These are phyloP conservation scores for Stachybotrys chlorohalonatus DNA, from an alignment of 2,329 filamentous ascomycete species.

Conservation along the genomic window DNA sequence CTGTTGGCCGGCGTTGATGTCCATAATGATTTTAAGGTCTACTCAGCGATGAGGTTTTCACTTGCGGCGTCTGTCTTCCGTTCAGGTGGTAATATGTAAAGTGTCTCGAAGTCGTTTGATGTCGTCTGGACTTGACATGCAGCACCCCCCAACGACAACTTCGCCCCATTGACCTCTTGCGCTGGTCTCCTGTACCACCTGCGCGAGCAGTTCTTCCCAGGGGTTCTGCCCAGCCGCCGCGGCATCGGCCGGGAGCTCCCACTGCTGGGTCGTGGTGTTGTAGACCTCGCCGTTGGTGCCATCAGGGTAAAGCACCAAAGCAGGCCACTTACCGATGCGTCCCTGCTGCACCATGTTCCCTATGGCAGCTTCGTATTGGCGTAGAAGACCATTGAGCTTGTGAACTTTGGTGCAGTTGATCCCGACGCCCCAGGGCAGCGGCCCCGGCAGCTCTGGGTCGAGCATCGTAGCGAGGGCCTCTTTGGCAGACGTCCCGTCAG, in stretches of 20 bases:
- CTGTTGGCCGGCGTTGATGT: neutral
- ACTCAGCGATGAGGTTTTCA: neutral
- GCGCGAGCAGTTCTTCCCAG: constrained; percentile 37
- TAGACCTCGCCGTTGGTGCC: constrained; percentile 61
- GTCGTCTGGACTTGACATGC: constrained; percentile 33
- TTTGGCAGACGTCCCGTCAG: constrained; percentile 41
- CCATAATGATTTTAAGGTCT: neutral
- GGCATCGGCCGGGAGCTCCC: constrained; percentile 35
- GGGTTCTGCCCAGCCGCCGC: constrained; percentile 13
- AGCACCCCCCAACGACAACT: constrained; percentile 45
- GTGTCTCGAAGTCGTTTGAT: constrained; percentile 19
- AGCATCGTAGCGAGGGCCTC: constrained; percentile 28
- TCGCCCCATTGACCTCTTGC: constrained; percentile 29
- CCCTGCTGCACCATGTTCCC: constrained; percentile 23
- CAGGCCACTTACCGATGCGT: constrained; percentile 32
- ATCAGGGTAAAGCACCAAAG: constrained; percentile 57
- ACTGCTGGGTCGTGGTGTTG: constrained; percentile 52
- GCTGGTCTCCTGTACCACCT: constrained; percentile 27
- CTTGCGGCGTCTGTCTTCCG: neutral
- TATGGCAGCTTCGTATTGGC: constrained; percentile 43
- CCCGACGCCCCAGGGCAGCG: constrained; percentile 51
- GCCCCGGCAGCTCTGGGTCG: constrained; percentile 10
- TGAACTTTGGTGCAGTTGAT: constrained; percentile 62
- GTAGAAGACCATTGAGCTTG: constrained; percentile 47
- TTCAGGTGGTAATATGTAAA: constrained; percentile 1